phyloP scores from a whole-genome alignment of 306 rosid species.

The Acacia confusa region DNA sequence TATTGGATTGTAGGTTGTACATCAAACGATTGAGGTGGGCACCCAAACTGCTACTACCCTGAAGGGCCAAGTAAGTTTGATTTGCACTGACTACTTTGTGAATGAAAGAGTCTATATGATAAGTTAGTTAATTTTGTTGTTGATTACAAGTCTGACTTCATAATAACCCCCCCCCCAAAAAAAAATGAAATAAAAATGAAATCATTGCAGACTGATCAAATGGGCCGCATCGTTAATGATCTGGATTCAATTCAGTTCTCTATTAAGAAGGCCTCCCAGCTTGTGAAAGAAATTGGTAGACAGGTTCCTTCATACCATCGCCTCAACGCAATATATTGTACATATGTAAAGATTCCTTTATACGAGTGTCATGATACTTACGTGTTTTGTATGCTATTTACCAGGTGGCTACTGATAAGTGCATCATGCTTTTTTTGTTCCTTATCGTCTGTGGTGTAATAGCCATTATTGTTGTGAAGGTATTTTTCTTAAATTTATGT shows the following conservation, averaged over 20 bases:
- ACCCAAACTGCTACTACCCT: slow-evolving; percentile 86
- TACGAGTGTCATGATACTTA: slow-evolving; percentile 27
- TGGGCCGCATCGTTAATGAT: slow-evolving; percentile 97
- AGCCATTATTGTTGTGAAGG: slow-evolving; percentile 97
- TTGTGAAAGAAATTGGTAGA: slow-evolving; percentile 97
- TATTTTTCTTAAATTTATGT: slow-evolving; percentile 35
- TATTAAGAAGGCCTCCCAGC: slow-evolving; percentile 96
- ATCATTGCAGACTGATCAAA: slow-evolving; percentile 83
- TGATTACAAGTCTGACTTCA: slow-evolving; percentile 29
- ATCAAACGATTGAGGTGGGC: slow-evolving; percentile 94
- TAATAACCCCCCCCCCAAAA: not conserved
- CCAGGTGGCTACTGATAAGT: slow-evolving; percentile 98
- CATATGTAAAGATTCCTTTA: not conserved
- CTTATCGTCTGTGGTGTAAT: slow-evolving; percentile 91
- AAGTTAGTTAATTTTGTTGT: not conserved
- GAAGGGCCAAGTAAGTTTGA: slow-evolving; percentile 87
- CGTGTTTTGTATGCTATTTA: not conserved
- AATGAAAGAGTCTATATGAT: slow-evolving; percentile 22
- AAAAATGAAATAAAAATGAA: not conserved
- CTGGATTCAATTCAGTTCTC: slow-evolving; percentile 98
- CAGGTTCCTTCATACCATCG: slow-evolving; percentile 56
- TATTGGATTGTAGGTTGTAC: slow-evolving; percentile 66
- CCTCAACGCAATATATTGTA: not conserved
- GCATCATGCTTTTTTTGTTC: slow-evolving; percentile 93
- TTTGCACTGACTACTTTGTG: slow-evolving; percentile 20